A percentile compares a stretch with the other conserved stretches of the same genome.
Conservation (phyloP, 2,329 filamentous ascomycete genomes). For the Tothia fuscella region DNA sequence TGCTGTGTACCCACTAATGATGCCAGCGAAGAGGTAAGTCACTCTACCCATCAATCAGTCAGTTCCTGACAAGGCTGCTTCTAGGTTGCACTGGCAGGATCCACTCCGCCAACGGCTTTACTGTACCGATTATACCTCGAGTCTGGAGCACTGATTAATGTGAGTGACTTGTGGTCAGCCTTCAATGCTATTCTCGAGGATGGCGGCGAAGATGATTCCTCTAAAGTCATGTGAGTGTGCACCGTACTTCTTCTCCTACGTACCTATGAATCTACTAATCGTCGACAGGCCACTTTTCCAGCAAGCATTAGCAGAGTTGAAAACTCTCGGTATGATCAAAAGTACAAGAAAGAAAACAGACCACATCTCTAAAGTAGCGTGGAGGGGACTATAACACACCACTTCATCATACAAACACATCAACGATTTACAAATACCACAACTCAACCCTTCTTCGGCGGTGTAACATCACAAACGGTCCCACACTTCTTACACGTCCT, state of each 20-base stretch:
- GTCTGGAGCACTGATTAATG: slow-evolving; percentile 64
- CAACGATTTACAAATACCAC: neutral
- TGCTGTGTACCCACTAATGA: slow-evolving; percentile 43
- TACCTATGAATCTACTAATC: neutral
- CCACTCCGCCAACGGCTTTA: slow-evolving; percentile 58
- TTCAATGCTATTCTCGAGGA: slow-evolving; percentile 53
- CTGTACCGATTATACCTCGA: slow-evolving; percentile 72
- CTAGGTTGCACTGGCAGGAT: slow-evolving; percentile 39
- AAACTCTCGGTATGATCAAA: slow-evolving; percentile 77
- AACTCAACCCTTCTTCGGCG: slow-evolving; percentile 20
- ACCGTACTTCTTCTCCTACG: neutral
- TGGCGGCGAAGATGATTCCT: slow-evolving; percentile 32
- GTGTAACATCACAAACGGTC: slow-evolving; percentile 58
- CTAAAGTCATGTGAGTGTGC: slow-evolving; percentile 38
- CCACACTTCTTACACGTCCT: slow-evolving; percentile 72
- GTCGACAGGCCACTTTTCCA: slow-evolving; percentile 62
- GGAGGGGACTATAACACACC: slow-evolving; percentile 55
- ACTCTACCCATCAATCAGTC: neutral
- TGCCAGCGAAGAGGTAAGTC: slow-evolving; percentile 29
- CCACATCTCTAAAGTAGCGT: slow-evolving; percentile 72
- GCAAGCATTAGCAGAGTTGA: slow-evolving; percentile 70
- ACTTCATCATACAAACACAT: neutral
- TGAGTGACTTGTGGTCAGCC: slow-evolving; percentile 67
- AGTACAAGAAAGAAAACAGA: slow-evolving; percentile 83
- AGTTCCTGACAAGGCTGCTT: neutral